A percentile compares a stretch with the other conserved stretches of the same genome.
These are phyloP conservation scores for Penicillium egyptiacum DNA, from an alignment of 495 filamentous ascomycete genomes.

Conservation along the genomic window DNA sequence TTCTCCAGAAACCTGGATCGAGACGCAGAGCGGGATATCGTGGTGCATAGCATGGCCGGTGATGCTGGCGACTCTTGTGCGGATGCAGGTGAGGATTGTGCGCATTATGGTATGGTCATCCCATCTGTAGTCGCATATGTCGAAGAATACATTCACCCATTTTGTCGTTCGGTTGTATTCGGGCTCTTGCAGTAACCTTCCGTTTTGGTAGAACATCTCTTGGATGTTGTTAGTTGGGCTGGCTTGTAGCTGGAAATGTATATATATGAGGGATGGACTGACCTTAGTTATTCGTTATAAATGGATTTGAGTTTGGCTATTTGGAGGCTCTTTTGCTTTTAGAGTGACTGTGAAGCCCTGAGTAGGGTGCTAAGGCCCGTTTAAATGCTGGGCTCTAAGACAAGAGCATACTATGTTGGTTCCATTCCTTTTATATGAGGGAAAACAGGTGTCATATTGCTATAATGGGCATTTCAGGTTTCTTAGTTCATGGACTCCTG, in stretches of 20 bases:
- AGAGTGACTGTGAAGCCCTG: not conserved
- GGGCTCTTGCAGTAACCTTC: not conserved
- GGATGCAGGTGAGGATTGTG: conserved; percentile 8
- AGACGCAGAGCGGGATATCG: conserved; percentile 1
- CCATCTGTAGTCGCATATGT: not conserved
- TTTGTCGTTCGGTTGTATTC: not conserved
- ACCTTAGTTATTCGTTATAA: not conserved
- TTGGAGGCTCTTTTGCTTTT: not conserved
- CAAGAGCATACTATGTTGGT: not conserved
- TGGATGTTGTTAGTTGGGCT: not conserved
- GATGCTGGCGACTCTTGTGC: conserved; percentile 8
- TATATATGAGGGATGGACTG: too few species aligned
- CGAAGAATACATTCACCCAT: conserved; percentile 12
- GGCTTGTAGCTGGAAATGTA: not conserved
- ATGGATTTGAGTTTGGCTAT: not conserved
- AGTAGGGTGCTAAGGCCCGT: not conserved
- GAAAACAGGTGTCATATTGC: conserved; percentile 2
- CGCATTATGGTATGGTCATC: conserved; percentile 6
- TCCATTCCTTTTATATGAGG: not conserved
- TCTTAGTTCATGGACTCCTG: not conserved
- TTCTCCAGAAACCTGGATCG: conserved; percentile 2
- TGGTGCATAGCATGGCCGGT: conserved; percentile 8
- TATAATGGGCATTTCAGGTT: conserved; percentile 1
- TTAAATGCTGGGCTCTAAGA: not conserved
- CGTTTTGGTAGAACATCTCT: conserved; percentile 10